Conservation (phyloP, 192 early-diverging fungal genomes). For the Lobosporangium transversale region DNA sequence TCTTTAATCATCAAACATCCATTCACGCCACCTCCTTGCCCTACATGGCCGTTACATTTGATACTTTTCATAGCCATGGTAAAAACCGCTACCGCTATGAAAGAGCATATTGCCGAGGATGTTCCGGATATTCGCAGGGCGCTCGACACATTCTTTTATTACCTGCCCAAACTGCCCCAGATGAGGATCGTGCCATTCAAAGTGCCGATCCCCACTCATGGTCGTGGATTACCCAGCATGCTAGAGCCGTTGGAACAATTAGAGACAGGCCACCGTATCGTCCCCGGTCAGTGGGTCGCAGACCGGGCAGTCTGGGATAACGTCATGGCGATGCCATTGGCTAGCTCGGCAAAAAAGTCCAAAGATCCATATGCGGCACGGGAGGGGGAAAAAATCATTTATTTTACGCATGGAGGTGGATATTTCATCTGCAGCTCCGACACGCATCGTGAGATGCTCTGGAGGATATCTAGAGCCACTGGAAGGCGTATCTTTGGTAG, state of each 20-base stretch:
- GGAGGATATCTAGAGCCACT: slow-evolving; percentile 56
- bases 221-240: slow-evolving; percentile 20
- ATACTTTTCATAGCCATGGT: slow-evolving; percentile 31
- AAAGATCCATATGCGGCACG: slow-evolving; percentile 41
- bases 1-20: slow-evolving; percentile 43
- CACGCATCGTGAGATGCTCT: slow-evolving; percentile 59
- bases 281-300: slow-evolving; percentile 37
- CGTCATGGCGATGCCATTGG: slow-evolving; percentile 24
- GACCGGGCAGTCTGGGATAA: slow-evolving; percentile 30
- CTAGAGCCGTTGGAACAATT: slow-evolving; percentile 9
- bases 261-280: slow-evolving; percentile 15
- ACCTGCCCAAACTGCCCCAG: slow-evolving; percentile 31
- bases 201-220: slow-evolving; percentile 13
- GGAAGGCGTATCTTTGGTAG: slow-evolving; percentile 57
- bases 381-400: slow-evolving; percentile 53
- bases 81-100: slow-evolving; percentile 7
- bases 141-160: slow-evolving; percentile 45
- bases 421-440: slow-evolving; percentile 63
- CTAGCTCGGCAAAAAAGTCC: slow-evolving; percentile 9
- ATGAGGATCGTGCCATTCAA: slow-evolving; percentile 36
- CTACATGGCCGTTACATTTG: slow-evolving; percentile 45
- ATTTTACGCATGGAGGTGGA: slow-evolving; percentile 84
- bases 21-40: slow-evolving; percentile 25
- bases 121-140: slow-evolving; percentile 24
- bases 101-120: slow-evolving; percentile 46